These are phyloP conservation scores for Canavalia gladiata DNA, from an alignment of 306 rosid genomes.

Conservation along the genomic window DNA sequence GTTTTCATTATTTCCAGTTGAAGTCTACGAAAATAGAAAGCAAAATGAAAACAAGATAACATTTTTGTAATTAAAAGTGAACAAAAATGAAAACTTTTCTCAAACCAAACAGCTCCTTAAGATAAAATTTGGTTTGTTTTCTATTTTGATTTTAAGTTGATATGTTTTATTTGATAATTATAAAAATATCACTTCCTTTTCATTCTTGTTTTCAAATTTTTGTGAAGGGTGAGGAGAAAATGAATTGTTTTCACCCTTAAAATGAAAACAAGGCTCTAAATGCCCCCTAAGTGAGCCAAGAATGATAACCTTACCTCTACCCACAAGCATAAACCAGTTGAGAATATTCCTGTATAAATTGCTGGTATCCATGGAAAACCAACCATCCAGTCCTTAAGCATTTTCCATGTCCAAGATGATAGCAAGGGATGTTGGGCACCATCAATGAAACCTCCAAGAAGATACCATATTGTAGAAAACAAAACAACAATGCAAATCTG, in stretches of 20 bases:
- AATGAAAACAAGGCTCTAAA: not conserved
- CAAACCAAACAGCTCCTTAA: no score
- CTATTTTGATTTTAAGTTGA: not conserved
- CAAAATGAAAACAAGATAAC: no score
- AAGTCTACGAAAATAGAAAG: no score
- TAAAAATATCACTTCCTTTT: not conserved
- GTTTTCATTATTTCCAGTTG: no score
- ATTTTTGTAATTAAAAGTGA: no score
- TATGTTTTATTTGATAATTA: not conserved
- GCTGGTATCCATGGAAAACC: conserved; percentile 87
- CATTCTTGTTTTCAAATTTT: not conserved
- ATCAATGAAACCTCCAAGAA: conserved; percentile 58
- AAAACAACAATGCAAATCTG: conserved; percentile 73
- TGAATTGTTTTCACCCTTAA: not conserved
- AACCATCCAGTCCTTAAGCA: conserved; percentile 63
- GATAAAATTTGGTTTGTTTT: not conserved
- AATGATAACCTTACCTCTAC: conserved; percentile 64
- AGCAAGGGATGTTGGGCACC: conserved; percentile 53
- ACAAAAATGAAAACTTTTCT: no score
- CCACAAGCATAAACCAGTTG: conserved; percentile 84
- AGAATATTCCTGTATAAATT: conserved; percentile 77
- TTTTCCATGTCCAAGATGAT: conserved; percentile 64
- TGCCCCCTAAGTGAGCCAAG: not conserved
- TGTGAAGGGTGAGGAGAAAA: not conserved
- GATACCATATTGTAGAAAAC: conserved; percentile 68